Evolutionary conservation across 305 asterid species (phyloP).

Genomic region (Rubia tinctorum): DNA sequence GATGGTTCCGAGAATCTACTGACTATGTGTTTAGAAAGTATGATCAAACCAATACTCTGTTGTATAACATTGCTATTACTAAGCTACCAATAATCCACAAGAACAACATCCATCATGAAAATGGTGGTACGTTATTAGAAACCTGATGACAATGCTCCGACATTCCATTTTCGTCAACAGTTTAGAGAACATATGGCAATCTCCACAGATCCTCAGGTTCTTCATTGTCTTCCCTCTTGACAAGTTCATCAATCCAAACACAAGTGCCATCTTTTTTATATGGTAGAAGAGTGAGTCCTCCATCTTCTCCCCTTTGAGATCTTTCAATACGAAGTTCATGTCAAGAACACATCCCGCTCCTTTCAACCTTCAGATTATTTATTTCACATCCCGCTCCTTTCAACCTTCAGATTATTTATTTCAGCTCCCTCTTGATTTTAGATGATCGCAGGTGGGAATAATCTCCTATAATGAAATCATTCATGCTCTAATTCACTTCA

Average conservation of each 20-base stretch:
- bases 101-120: not conserved
- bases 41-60: too few relatives aligned
- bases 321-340: not conserved
- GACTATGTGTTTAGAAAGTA: too few relatives aligned
- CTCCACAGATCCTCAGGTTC: slow-evolving; percentile 2
- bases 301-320: not conserved
- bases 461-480: not conserved
- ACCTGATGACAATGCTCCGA: not conserved
- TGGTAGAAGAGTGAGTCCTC: not conserved
- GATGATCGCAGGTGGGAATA: too few relatives aligned
- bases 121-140: not conserved
- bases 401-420: too few relatives aligned
- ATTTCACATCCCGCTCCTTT: too few relatives aligned
- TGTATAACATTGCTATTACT: too few relatives aligned
- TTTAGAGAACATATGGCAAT: not conserved
- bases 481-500: not conserved
- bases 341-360: too few relatives aligned
- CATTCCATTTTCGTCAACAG: not conserved
- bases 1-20: not conserved
- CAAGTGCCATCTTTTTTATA: not conserved
- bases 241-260: not conserved
- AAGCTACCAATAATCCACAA: slow-evolving; percentile 5
- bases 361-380: too few relatives aligned
- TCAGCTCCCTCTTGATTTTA: too few relatives aligned
- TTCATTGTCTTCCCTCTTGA: not conserved